A percentile compares a stretch with the other conserved stretches of the same genome.
Evolutionary conservation across 441 rosid genomes (phyloP).

Genomic region (Biscutella laevigata): DNA sequence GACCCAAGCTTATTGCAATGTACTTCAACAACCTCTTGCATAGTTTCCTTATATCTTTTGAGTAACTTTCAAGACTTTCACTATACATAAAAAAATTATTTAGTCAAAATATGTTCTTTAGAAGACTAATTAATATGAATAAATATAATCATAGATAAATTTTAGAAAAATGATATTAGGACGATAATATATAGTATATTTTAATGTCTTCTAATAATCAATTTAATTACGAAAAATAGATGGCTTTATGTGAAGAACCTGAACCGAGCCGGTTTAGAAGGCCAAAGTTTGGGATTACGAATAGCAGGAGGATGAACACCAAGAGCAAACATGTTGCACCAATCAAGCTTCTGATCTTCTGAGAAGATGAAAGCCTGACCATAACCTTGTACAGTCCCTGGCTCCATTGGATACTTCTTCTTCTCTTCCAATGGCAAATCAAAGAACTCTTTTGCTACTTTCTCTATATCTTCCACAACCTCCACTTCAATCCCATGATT

Average conservation of each 20-base stretch:
- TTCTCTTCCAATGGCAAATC: slow-evolving; percentile 59
- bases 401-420: slow-evolving; percentile 54
- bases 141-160: background rate
- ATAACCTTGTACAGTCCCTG: slow-evolving; percentile 70
- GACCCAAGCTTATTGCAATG: slow-evolving; percentile 50
- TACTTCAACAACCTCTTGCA: slow-evolving; percentile 48
- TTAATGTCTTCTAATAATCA: no score
- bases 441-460: slow-evolving; percentile 49
- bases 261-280: slow-evolving; percentile 51
- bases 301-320: slow-evolving; percentile 47
- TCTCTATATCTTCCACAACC: slow-evolving; percentile 42
- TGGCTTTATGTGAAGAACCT: slow-evolving; percentile 22
- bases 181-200: no score
- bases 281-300: slow-evolving; percentile 72
- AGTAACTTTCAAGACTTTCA: slow-evolving; percentile 54
- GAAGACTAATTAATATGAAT: background rate
- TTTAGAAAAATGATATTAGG: background rate
- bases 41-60: slow-evolving; percentile 49
- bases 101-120: background rate
- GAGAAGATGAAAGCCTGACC: slow-evolving; percentile 74
- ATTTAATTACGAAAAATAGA: no score
- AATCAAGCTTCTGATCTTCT: slow-evolving; percentile 62
- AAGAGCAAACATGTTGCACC: slow-evolving; percentile 81
- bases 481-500: slow-evolving; percentile 48
- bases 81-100: slow-evolving; percentile 24